Percentiles rank a stretch among this genome's conserved stretches.
Conservation (phyloP, 306 rosid genomes). For the Cicer yamashitae region DNA sequence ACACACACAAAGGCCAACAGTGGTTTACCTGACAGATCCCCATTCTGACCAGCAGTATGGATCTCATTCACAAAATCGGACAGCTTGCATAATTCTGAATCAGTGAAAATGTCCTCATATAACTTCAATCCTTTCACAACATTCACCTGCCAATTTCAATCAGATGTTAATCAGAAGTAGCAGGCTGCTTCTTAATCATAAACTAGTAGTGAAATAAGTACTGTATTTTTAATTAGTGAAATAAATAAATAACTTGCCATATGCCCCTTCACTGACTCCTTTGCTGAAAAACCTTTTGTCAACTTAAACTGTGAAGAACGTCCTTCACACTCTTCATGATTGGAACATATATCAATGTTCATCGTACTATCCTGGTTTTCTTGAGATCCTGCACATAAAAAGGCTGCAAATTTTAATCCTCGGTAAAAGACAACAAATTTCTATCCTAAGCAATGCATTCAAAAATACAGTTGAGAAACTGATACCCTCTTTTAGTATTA, state of each 20-base stretch:
- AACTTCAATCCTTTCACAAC: conserved; percentile 94
- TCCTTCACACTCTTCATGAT: conserved; percentile 91
- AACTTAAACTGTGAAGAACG: conserved; percentile 77
- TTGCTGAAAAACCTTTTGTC: conserved; percentile 96
- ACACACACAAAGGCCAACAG: conserved; percentile 12
- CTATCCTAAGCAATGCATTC: conserved; percentile 28
- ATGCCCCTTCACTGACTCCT: conserved; percentile 89
- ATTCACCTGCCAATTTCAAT: conserved; percentile 78
- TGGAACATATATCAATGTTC: conserved; percentile 63
- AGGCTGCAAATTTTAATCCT: conserved; percentile 25
- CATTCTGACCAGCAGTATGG: conserved; percentile 83
- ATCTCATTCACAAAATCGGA: conserved; percentile 71
- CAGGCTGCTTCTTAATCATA: conserved; percentile 39
- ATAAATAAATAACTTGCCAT: conserved; percentile 74
- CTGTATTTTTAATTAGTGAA: conserved; percentile 29
- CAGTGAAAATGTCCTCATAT: conserved; percentile 79
- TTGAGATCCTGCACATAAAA: conserved; percentile 71
- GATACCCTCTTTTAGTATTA: background rate
- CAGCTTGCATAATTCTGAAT: conserved; percentile 75
- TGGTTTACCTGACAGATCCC: conserved; percentile 79
- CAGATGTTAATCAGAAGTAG: conserved; percentile 44
- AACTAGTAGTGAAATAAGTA: conserved; percentile 13
- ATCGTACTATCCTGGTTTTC: conserved; percentile 63
- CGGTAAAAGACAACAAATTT: conserved; percentile 29
- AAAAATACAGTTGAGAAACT: conserved; percentile 7